Conservation (phyloP, 2,329 filamentous ascomycete species). For the Zasmidium cellare region DNA sequence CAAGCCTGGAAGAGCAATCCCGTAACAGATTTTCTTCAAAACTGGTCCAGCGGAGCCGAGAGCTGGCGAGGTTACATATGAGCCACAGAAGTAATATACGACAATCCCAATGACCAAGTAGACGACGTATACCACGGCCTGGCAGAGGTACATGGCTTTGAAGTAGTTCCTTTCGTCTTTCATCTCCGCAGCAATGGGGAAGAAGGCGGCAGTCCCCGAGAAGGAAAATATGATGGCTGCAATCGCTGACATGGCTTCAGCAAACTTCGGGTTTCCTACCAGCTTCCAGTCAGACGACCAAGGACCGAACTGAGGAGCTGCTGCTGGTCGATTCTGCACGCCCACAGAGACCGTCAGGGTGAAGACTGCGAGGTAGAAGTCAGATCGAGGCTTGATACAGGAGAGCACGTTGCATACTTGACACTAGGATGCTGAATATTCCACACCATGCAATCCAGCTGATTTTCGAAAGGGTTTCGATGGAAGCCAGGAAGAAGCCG, state of each 20-base stretch:
- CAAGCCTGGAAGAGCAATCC: constrained; percentile 31
- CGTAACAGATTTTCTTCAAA: constrained; percentile 50
- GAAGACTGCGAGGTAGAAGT: constrained; percentile 22
- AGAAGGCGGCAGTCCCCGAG: constrained; percentile 28
- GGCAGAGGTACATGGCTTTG: constrained; percentile 33
- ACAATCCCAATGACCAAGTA: constrained; percentile 43
- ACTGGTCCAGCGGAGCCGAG: constrained; percentile 46
- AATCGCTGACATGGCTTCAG: constrained; percentile 16
- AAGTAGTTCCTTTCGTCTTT: constrained; percentile 36
- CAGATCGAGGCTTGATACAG: not conserved
- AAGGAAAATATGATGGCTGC: constrained; percentile 15
- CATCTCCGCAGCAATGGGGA: constrained; percentile 44
- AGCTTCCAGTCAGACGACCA: constrained; percentile 32
- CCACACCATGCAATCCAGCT: constrained; percentile 37
- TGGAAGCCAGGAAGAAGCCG: constrained; percentile 33
- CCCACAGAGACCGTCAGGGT: constrained; percentile 35
- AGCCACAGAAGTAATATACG: constrained; percentile 50
- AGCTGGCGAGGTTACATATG: constrained; percentile 49
- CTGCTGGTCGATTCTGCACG: constrained; percentile 35
- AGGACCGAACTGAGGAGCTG: constrained; percentile 29
- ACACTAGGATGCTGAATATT: constrained; percentile 14
- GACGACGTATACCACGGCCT: constrained; percentile 21
- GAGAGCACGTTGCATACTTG: not conserved
- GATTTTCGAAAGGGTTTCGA: constrained; percentile 33
- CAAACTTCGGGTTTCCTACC: constrained; percentile 11